Percentiles rank a stretch among this genome's conserved stretches.
Conservation (phyloP, 2,329 filamentous ascomycete genomes). For the Thielaviopsis euricoi region DNA sequence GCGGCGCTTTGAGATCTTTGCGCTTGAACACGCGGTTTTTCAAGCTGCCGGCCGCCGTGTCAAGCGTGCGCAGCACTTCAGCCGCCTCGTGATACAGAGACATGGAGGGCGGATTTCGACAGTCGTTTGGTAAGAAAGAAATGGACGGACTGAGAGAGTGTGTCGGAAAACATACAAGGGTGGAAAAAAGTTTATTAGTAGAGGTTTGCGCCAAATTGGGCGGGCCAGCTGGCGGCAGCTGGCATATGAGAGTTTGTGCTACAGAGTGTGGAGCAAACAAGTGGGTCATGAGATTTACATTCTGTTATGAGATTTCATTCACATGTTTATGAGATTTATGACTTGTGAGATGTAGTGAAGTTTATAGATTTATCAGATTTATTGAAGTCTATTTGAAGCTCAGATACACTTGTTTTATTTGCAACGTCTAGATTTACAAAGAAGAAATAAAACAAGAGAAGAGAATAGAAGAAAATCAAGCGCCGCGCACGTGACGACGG, state of each 20-base stretch:
- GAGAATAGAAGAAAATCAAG: not conserved
- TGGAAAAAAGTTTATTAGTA: too few relatives aligned
- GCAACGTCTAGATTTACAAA: too few relatives aligned
- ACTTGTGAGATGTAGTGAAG: too few relatives aligned
- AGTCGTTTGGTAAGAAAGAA: not conserved
- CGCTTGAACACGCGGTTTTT: slow-evolving; percentile 71
- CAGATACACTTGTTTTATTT: too few relatives aligned
- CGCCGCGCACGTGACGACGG: not conserved
- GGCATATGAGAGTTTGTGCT: not conserved
- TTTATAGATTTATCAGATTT: too few relatives aligned
- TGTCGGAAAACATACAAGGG: too few relatives aligned
- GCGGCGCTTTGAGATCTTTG: slow-evolving; percentile 58
- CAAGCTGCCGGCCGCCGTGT: slow-evolving; percentile 61
- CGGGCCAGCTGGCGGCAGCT: not conserved
- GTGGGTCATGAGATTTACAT: not conserved
- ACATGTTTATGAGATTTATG: too few relatives aligned
- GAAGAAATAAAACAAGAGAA: slow-evolving; percentile 4
- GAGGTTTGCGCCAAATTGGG: too few relatives aligned
- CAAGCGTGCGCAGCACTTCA: slow-evolving; percentile 41
- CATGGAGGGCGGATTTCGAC: slow-evolving; percentile 37
- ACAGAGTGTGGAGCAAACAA: not conserved
- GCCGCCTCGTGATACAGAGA: slow-evolving; percentile 91
- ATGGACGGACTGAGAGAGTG: too few relatives aligned
- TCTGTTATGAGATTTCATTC: too few relatives aligned
- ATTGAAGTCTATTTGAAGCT: too few relatives aligned